Conservation (phyloP, 176 grass and related monocot genomes). For the Cenchrus purpureus region DNA sequence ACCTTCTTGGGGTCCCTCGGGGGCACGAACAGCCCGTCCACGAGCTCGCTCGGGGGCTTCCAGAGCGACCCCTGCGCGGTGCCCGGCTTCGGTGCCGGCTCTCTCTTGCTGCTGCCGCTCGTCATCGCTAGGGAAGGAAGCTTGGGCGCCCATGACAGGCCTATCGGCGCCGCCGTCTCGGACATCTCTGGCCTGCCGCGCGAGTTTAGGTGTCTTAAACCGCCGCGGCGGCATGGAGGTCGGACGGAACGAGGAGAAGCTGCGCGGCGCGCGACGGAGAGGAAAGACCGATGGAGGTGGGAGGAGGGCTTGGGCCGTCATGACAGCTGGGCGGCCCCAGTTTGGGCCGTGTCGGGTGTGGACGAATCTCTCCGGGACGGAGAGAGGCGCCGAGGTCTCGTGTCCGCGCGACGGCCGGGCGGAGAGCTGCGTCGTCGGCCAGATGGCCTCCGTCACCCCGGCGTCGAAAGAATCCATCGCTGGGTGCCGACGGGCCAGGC, state of each 20-base stretch:
- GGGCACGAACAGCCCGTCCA: constrained; percentile 82
- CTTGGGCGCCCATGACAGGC: constrained; percentile 85
- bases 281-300: no score
- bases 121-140: constrained; percentile 45
- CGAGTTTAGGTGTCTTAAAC: background rate
- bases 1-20: constrained; percentile 72
- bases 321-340: background rate
- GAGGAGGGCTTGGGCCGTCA: background rate
- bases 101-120: constrained; percentile 38
- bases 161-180: constrained; percentile 46
- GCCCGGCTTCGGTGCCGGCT: constrained; percentile 15
- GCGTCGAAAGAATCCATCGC: background rate
- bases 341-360: no score
- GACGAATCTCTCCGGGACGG: no score
- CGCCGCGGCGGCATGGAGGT: background rate
- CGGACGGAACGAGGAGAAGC: background rate
- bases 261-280: background rate
- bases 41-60: constrained; percentile 60
- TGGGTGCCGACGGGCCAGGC: background rate
- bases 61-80: constrained; percentile 44
- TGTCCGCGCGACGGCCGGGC: background rate
- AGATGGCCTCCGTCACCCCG: background rate
- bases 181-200: constrained; percentile 28
- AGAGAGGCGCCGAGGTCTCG: background rate
- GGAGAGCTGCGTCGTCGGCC: no score